These are phyloP conservation scores for Lathyrus oleraceus DNA, from an alignment of 306 rosid genomes.

Conservation along the genomic window DNA sequence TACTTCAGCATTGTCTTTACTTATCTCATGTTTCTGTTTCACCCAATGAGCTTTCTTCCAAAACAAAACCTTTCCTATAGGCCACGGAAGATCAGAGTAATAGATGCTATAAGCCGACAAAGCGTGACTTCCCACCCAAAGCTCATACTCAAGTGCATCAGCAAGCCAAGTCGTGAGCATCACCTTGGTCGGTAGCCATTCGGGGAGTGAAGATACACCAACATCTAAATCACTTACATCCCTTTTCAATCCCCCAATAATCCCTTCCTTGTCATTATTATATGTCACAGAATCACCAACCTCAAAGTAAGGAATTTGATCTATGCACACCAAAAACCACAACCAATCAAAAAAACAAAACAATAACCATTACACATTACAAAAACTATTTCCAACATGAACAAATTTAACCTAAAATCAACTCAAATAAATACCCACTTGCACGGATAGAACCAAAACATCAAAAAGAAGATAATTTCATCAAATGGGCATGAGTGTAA, in stretches of 20 bases:
- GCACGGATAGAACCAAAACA: not conserved
- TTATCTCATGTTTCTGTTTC: constrained; percentile 69
- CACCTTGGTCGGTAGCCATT: constrained; percentile 73
- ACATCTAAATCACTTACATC: constrained; percentile 70
- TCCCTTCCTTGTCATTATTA: constrained; percentile 80
- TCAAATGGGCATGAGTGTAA: constrained; percentile 7
- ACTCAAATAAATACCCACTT: constrained; percentile 12
- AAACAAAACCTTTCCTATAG: constrained; percentile 67
- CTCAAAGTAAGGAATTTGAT: constrained; percentile 86
- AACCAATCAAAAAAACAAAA: not conserved
- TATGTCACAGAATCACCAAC: constrained; percentile 71
- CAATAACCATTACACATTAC: not conserved
- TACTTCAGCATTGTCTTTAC: constrained; percentile 59
- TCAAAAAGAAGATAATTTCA: constrained; percentile 8
- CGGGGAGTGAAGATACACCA: constrained; percentile 60
- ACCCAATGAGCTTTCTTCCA: constrained; percentile 54
- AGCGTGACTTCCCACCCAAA: constrained; percentile 73
- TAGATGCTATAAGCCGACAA: constrained; percentile 58
- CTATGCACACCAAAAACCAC: constrained; percentile 44
- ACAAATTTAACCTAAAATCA: not conserved
- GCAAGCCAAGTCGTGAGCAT: constrained; percentile 85
- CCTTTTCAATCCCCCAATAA: constrained; percentile 66
- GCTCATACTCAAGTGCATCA: constrained; percentile 82
- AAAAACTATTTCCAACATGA: not conserved
- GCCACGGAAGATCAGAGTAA: constrained; percentile 89